phyloP scores from a whole-genome alignment of 2,329 filamentous ascomycete species.

The Alternaria angustiovoidea region DNA sequence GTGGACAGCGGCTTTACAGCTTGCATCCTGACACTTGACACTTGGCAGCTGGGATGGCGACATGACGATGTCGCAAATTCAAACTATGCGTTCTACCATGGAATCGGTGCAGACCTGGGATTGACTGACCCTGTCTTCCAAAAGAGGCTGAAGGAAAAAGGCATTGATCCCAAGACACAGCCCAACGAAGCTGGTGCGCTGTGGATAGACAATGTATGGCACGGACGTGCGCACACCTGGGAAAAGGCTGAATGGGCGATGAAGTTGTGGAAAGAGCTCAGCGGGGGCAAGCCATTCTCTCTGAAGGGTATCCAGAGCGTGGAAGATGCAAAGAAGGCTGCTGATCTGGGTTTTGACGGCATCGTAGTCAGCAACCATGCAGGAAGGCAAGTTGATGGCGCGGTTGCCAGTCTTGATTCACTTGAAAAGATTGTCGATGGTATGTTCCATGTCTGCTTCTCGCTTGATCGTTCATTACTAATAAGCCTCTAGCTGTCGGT shows the following conservation, averaged over 20 bases:
- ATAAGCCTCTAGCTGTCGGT: slow-evolving; percentile 53
- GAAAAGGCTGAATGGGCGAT: slow-evolving; percentile 72
- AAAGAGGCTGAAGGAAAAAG: slow-evolving; percentile 58
- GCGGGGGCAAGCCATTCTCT: slow-evolving; percentile 65
- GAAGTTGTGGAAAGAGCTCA: slow-evolving; percentile 63
- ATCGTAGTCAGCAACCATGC: slow-evolving; percentile 77
- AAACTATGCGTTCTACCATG: slow-evolving; percentile 71
- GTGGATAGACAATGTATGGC: slow-evolving; percentile 73
- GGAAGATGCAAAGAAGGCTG: slow-evolving; percentile 67
- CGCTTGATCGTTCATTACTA: neutral
- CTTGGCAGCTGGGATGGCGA: slow-evolving; percentile 70
- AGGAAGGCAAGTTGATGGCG: slow-evolving; percentile 70
- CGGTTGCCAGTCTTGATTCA: slow-evolving; percentile 66
- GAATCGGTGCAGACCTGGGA: slow-evolving; percentile 66
- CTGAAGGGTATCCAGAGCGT: slow-evolving; percentile 76
- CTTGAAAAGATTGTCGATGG: slow-evolving; percentile 65
- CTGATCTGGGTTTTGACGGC: slow-evolving; percentile 69
- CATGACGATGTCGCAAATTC: slow-evolving; percentile 64
- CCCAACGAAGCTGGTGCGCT: slow-evolving; percentile 64
- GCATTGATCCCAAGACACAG: slow-evolving; percentile 62
- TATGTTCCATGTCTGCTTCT: slow-evolving; percentile 29
- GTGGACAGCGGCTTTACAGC: slow-evolving; percentile 64
- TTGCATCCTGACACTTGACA: slow-evolving; percentile 68
- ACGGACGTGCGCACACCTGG: slow-evolving; percentile 71
- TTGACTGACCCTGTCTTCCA: slow-evolving; percentile 68